Percentiles rank a stretch among this genome's conserved stretches.
Conservation (phyloP, 768 basidiomycete species). For the Russula vinacea region DNA sequence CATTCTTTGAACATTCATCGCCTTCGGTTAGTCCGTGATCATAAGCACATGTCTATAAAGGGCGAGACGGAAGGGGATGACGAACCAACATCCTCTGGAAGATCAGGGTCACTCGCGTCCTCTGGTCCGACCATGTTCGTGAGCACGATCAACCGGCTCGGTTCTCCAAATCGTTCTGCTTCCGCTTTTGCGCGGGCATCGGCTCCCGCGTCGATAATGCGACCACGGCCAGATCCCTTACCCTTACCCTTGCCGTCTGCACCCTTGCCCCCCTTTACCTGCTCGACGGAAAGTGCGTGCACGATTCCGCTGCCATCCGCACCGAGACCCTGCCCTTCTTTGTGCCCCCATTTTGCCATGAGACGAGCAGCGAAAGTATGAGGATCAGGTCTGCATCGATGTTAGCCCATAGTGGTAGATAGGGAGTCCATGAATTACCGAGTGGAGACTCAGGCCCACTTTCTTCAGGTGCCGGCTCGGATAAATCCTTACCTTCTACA, state of each 20-base stretch:
- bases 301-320: conserved; percentile 81
- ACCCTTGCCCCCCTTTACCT: conserved; percentile 44
- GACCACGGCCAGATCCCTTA: conserved; percentile 71
- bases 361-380: conserved; percentile 78
- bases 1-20: conserved; percentile 89
- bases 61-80: conserved; percentile 18
- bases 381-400: conserved; percentile 48
- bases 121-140: conserved; percentile 86
- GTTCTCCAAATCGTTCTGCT: conserved; percentile 77
- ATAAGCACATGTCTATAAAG: conserved; percentile 15
- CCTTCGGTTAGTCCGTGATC: conserved; percentile 43
- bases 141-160: conserved; percentile 84
- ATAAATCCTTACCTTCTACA: conserved; percentile 33
- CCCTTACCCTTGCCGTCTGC: conserved; percentile 42
- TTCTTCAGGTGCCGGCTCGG: conserved; percentile 34
- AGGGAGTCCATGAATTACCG: conserved; percentile 27
- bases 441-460: conserved; percentile 37
- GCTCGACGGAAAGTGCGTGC: conserved; percentile 83
- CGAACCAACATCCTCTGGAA: conserved; percentile 84
- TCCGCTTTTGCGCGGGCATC: conserved; percentile 77
- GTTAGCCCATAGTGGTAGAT: background rate
- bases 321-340: conserved; percentile 90
- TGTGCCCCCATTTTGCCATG: conserved; percentile 97
- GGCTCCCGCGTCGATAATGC: conserved; percentile 87
- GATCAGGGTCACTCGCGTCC: conserved; percentile 80